Conservation (phyloP, 208 protist species). For the Acanthamoeba triangularis region DNA sequence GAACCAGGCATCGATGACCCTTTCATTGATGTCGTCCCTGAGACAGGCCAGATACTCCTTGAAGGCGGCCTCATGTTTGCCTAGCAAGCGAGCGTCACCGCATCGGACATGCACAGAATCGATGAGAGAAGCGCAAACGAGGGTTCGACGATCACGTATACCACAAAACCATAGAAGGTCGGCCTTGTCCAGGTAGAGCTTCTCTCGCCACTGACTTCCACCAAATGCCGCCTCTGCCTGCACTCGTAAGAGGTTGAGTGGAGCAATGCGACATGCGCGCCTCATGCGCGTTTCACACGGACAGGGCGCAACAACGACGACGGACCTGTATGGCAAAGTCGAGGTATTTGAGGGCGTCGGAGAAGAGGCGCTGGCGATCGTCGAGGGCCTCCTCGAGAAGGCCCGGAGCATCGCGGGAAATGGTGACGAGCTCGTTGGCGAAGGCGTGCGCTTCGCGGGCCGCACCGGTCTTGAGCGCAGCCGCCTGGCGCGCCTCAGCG, state of each 20-base stretch:
- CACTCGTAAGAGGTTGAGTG: not conserved
- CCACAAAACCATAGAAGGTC: not conserved
- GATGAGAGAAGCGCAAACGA: not conserved
- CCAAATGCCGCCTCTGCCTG: constrained; percentile 59
- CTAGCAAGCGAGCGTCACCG: not conserved
- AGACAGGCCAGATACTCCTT: constrained; percentile 23
- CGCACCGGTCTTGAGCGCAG: not conserved
- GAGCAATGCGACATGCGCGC: no score
- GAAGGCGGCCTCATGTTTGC: constrained; percentile 15
- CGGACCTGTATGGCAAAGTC: constrained; percentile 62
- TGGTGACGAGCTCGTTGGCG: not conserved
- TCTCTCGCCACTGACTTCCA: not conserved
- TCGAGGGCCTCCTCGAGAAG: not conserved
- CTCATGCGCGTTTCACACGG: no score
- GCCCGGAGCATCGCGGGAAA: not conserved
- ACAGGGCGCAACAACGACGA: no score
- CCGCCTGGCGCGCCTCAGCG: not conserved
- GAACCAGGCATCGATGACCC: constrained; percentile 14
- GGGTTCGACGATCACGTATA: not conserved
- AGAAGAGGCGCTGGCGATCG: not conserved
- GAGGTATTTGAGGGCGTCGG: constrained; percentile 12
- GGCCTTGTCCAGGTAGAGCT: constrained; percentile 43
- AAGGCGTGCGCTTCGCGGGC: constrained; percentile 22
- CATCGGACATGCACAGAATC: no score
- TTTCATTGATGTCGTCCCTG: constrained; percentile 53